Evolutionary conservation across 305 asterid genomes (phyloP).

Genomic region (Fraxinus platypoda): DNA sequence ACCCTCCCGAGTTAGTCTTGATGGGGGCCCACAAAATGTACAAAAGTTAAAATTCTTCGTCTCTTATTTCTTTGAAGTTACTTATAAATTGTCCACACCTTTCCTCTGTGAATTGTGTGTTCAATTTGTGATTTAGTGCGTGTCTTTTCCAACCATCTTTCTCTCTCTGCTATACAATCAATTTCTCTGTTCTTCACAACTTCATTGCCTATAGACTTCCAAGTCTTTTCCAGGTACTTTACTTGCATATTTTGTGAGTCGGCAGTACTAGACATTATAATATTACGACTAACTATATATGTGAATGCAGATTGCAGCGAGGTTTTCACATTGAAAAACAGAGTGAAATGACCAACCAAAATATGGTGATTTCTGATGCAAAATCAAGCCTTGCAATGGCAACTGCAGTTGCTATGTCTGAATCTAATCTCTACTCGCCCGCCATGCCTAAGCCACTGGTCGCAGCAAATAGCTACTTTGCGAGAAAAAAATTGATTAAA

Average conservation of each 20-base stretch:
- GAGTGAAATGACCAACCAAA: constrained; percentile 52
- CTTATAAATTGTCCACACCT: constrained; percentile 50
- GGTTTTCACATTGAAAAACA: neutral
- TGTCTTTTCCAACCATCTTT: neutral
- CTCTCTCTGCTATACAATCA: neutral
- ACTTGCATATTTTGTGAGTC: neutral
- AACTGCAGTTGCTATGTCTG: constrained; percentile 43
- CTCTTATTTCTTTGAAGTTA: constrained; percentile 35
- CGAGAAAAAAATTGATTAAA: constrained; percentile 23
- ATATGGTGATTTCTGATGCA: constrained; percentile 48
- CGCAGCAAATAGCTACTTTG: constrained; percentile 15
- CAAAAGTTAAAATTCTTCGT: constrained; percentile 32
- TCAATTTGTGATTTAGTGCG: neutral
- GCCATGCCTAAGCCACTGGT: constrained; percentile 12
- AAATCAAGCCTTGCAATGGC: constrained; percentile 51
- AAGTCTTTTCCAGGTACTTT: constrained; percentile 45
- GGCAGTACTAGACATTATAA: neutral
- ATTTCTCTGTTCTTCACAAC: constrained; percentile 19
- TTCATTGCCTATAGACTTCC: constrained; percentile 31
- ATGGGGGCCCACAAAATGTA: neutral
- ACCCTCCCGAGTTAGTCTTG: constrained; percentile 10
- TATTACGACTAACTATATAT: constrained; percentile 9
- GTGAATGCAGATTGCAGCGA: constrained; percentile 30
- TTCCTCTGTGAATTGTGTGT: constrained; percentile 19
- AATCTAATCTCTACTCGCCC: constrained; percentile 30